phyloP scores from a whole-genome alignment of 78 protist genomes.

The Dictyostelium intermedium region DNA sequence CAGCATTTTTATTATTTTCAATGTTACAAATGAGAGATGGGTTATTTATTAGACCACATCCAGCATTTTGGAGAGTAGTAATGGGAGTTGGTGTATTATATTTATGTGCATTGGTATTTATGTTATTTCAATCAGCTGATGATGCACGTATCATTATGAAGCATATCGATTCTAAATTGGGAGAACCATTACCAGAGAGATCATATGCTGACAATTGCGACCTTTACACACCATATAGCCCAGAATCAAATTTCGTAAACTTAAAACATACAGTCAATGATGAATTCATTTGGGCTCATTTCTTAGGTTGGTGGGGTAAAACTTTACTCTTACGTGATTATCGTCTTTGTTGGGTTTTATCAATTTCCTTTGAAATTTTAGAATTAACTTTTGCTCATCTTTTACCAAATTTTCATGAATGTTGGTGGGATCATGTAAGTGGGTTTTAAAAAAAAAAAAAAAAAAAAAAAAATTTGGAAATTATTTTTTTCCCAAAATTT shows the following conservation, averaged over 20 bases:
- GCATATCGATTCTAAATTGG: conserved; percentile 79
- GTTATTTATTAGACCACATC: conserved; percentile 93
- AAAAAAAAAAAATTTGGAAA: not conserved
- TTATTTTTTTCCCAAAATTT: not conserved
- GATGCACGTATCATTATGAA: conserved; percentile 78
- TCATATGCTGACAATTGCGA: conserved; percentile 89
- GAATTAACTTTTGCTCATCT: conserved; percentile 88
- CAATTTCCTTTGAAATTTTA: conserved; percentile 86
- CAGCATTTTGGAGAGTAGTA: conserved; percentile 92
- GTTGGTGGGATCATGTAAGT: conserved; percentile 96
- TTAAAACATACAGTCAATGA: conserved; percentile 75
- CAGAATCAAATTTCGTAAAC: conserved; percentile 44
- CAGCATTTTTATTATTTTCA: conserved; percentile 82
- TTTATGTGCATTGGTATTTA: conserved; percentile 75
- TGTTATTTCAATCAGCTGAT: conserved; percentile 85
- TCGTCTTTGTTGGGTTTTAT: conserved; percentile 36
- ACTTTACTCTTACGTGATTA: conserved; percentile 86
- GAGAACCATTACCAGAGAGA: conserved; percentile 79
- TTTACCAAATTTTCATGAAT: conserved; percentile 93
- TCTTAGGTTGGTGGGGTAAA: conserved; percentile 91
- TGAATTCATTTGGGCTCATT: conserved; percentile 91
- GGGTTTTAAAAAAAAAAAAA: not conserved
- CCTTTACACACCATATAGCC: conserved; percentile 83
- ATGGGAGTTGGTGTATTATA: conserved; percentile 87
- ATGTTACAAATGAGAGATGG: conserved; percentile 83